These are phyloP conservation scores for Avicennia marina DNA, from an alignment of 257 asterid species.

Conservation along the genomic window DNA sequence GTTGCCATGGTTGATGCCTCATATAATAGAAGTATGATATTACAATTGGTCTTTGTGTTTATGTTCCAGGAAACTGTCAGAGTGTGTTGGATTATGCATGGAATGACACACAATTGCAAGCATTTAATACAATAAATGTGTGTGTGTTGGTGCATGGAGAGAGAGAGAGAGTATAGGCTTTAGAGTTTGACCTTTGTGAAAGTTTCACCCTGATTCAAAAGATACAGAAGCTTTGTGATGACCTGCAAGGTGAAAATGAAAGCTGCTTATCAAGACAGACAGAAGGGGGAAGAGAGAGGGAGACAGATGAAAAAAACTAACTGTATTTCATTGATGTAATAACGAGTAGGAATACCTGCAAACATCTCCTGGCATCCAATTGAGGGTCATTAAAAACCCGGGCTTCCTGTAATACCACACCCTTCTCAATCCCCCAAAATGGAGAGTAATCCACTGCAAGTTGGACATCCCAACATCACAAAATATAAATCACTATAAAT, in stretches of 20 bases:
- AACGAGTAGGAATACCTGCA: constrained; percentile 49
- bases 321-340: not conserved
- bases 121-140: not conserved
- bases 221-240: constrained; percentile 93
- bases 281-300: constrained; percentile 58
- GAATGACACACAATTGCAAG: not conserved
- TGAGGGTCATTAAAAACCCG: constrained; percentile 98
- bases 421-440: constrained; percentile 96
- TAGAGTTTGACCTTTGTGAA: constrained; percentile 66
- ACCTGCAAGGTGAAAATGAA: constrained; percentile 42
- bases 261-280: constrained; percentile 69
- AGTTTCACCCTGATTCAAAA: constrained; percentile 93
- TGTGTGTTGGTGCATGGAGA: not conserved
- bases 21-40: not conserved
- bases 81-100: not conserved
- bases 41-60: not conserved
- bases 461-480: constrained; percentile 14
- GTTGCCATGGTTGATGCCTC: not conserved
- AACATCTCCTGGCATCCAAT: constrained; percentile 91
- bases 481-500: not conserved
- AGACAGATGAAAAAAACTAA: not conserved
- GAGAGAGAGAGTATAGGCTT: constrained; percentile 12
- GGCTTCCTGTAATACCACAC: constrained; percentile 97
- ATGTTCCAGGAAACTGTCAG: not conserved
- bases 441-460: constrained; percentile 85